Base-by-base conservation (phyloP, 2,329 filamentous ascomycete species). In the Colletotrichum filicis region DNA sequence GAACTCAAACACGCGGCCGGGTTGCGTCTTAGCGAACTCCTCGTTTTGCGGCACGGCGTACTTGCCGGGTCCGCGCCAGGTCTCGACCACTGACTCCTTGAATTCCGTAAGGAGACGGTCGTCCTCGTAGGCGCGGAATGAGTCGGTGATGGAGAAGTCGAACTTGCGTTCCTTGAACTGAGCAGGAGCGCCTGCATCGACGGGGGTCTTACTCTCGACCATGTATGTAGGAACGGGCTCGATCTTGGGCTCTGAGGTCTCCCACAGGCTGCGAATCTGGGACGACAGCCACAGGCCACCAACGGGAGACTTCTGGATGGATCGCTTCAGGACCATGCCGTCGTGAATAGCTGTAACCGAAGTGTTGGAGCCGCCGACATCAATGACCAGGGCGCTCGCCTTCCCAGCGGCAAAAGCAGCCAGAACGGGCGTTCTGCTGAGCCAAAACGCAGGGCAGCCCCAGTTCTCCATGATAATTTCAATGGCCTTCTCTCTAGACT, bases 391-490 rank as follows among this genome's bases (percentile, higher is more conserved):
- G 7, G 95, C 96, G 5, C 95, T 97, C 0, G 96, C 93, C 84
- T 98, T 98, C 75, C 97, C 97, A 19, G 95, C 93, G 22, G 95
- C 95, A 80, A 98, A 98, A 24, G 95, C 94, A 67, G 96, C 92
- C 80, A 98, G 89, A 56, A 98, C 95, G 30, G 96, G 95, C 66
- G 92, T 97, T 79, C 94, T 92, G 75, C 94, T 94, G 74, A 98
- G 87, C 89, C 96, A 99, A 83, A 98, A 98, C 5, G 97, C 97
- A 22, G 97, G 97, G 68, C 93, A 93, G 32, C 95, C 95, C 95
- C 97, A 99, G 80, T 92, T 94, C 87, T 99, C 97, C 92, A 99
- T 98, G 73, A 95, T 95, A 75, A 98, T 92, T 85, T 99, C 97
- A 79, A 98, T 96, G 53, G 93, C 92, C 89, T 97, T 97, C 85